These are phyloP conservation scores for Bipolaris sorokiniana DNA, from an alignment of 2,329 filamentous ascomycete genomes.

Conservation along the genomic window DNA sequence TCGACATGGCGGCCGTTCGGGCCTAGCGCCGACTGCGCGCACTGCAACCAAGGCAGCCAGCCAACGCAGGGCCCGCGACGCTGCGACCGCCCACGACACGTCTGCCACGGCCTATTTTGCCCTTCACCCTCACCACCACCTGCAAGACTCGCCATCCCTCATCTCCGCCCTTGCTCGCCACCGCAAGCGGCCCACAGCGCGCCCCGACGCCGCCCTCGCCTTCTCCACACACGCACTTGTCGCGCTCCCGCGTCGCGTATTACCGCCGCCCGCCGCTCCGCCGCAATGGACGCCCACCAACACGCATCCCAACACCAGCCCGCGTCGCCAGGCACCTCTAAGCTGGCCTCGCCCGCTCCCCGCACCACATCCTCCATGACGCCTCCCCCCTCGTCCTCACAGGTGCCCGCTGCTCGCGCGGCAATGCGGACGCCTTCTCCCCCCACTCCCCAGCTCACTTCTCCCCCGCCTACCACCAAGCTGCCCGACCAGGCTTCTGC, in stretches of 20 bases:
- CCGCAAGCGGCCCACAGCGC: constrained; percentile 6
- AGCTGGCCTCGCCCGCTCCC: constrained; percentile 50
- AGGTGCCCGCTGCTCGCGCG: constrained; percentile 54
- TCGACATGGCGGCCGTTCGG: constrained; percentile 1
- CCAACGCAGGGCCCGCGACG: constrained; percentile 10
- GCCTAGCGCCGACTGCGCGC: constrained; percentile 12
- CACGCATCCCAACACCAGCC: constrained; percentile 22
- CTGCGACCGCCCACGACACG: constrained; percentile 9
- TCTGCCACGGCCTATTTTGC: constrained; percentile 22
- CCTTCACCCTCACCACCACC: constrained; percentile 6
- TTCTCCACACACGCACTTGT: constrained; percentile 21
- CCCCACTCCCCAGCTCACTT: constrained; percentile 56
- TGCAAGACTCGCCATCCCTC: constrained; percentile 2
- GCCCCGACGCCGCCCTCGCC: constrained; percentile 2
- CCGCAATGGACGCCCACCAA: constrained; percentile 41
- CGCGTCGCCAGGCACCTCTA: constrained; percentile 35
- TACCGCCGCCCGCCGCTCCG: constrained; percentile 26
- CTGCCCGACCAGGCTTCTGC: constrained; percentile 34
- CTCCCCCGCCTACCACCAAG: constrained; percentile 55
- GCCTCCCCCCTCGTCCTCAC: constrained; percentile 65
- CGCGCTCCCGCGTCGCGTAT: constrained; percentile 36
- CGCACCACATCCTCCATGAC: constrained; percentile 62
- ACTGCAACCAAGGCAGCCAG: not conserved
- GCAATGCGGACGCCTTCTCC: constrained; percentile 58
- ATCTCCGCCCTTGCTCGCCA: constrained; percentile 9